Evolutionary conservation across 2,329 filamentous ascomycete genomes (phyloP).

Genomic region (Botrytis squamosa): DNA sequence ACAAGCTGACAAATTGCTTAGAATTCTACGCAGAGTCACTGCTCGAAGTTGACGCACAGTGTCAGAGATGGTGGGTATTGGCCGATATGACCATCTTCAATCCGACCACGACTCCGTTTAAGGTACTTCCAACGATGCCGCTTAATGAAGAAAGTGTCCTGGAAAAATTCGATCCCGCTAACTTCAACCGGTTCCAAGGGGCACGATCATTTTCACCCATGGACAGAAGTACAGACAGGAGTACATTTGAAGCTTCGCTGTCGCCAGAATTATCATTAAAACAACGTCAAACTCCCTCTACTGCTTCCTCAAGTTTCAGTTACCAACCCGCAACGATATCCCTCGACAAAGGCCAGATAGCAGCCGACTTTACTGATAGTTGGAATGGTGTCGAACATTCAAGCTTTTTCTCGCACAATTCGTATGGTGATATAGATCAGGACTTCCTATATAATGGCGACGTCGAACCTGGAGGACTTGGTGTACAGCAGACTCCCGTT

Average conservation of each 20-base stretch:
- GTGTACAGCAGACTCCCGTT: neutral
- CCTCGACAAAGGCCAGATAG: neutral
- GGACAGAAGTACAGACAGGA: no score
- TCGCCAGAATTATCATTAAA: neutral
- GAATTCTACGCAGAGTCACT: neutral
- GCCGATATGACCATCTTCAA: neutral
- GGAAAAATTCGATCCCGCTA: neutral
- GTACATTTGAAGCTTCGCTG: neutral
- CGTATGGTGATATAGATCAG: neutral
- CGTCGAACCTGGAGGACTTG: neutral
- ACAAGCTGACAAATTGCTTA: neutral
- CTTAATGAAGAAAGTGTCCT: neutral
- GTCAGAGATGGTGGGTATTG: constrained; percentile 13
- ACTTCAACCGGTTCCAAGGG: neutral
- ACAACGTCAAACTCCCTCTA: neutral
- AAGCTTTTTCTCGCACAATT: neutral
- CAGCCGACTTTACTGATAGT: no score
- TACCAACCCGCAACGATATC: neutral
- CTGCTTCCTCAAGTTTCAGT: neutral
- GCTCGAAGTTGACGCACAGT: constrained; percentile 1
- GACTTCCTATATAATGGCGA: neutral
- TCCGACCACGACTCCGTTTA: neutral
- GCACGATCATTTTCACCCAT: neutral
- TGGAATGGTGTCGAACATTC: neutral
- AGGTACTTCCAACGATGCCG: neutral